These are phyloP conservation scores for Chaetomium sp. DNA, from an alignment of 2,329 filamentous ascomycete genomes.

Conservation along the genomic window DNA sequence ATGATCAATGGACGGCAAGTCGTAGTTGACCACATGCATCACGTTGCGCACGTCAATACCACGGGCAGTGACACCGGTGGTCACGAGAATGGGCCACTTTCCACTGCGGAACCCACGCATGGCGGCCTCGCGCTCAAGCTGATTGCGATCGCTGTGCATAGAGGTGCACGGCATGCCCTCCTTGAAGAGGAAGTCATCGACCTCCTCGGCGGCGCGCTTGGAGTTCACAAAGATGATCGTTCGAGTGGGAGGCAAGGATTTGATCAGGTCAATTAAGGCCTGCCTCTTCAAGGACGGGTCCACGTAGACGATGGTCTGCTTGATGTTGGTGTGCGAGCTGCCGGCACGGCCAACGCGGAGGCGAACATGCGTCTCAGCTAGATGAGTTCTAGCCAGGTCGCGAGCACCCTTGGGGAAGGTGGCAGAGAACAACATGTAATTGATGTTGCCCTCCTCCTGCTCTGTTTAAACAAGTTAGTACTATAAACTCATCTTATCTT, in stretches of 20 bases:
- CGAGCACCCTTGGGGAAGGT: conserved; percentile 82
- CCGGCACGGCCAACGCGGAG: conserved; percentile 85
- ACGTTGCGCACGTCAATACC: conserved; percentile 85
- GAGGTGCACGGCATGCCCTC: conserved; percentile 73
- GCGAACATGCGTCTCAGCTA: conserved; percentile 67
- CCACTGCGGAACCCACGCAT: conserved; percentile 78
- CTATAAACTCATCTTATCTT: background rate
- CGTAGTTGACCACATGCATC: conserved; percentile 88
- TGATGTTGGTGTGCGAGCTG: conserved; percentile 74
- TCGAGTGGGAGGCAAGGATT: conserved; percentile 62
- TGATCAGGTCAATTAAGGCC: conserved; percentile 65
- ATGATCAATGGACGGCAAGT: conserved; percentile 65
- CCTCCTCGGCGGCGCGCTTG: conserved; percentile 68
- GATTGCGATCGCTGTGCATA: conserved; percentile 80
- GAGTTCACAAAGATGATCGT: conserved; percentile 89
- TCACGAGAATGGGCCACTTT: conserved; percentile 69
- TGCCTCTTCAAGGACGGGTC: conserved; percentile 62
- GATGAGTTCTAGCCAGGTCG: conserved; percentile 67
- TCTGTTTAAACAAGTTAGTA: conserved; percentile 40
- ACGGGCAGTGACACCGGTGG: conserved; percentile 80
- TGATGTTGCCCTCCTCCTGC: conserved; percentile 63
- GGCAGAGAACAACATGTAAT: conserved; percentile 83
- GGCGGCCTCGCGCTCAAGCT: conserved; percentile 85
- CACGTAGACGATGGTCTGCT: conserved; percentile 65
- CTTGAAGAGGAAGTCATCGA: conserved; percentile 87